A percentile compares a stretch with the other conserved stretches of the same genome.
These are phyloP conservation scores for Puccinia novopanici DNA, from an alignment of 1,284 basidiomycete genomes.

Conservation along the genomic window DNA sequence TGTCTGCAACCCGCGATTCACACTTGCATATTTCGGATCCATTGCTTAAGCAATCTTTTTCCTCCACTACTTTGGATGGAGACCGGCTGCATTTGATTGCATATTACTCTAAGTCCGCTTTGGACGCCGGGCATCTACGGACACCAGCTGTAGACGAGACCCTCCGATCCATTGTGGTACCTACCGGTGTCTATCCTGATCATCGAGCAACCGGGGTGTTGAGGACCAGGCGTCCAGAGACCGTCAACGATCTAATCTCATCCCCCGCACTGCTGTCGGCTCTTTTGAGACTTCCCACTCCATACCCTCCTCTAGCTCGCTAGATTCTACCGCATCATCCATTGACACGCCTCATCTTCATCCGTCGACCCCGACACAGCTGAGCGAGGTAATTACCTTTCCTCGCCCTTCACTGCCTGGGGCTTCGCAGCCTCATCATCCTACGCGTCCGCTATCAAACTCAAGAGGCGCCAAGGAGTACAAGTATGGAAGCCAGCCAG, in stretches of 20 bases:
- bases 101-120: constrained; percentile 53
- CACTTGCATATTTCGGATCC: constrained; percentile 52
- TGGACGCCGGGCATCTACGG: constrained; percentile 50
- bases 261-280: constrained; percentile 25
- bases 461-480: constrained; percentile 14
- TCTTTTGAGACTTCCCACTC: constrained; percentile 29
- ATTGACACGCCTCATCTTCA: constrained; percentile 43
- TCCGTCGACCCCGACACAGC: constrained; percentile 33
- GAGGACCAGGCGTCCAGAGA: constrained; percentile 36
- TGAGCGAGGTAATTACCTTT: constrained; percentile 18
- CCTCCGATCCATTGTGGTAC: constrained; percentile 53
- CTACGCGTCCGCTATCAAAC: not conserved
- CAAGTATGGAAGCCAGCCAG: constrained; percentile 4
- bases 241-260: constrained; percentile 30
- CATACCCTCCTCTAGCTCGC: constrained; percentile 39
- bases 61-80: constrained; percentile 53
- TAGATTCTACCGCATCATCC: constrained; percentile 34
- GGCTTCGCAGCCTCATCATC: constrained; percentile 11
- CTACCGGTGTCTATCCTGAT: constrained; percentile 49
- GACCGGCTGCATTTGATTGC: constrained; percentile 56
- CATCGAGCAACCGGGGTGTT: constrained; percentile 46
- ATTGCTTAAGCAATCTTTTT: constrained; percentile 56
- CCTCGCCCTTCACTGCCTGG: not conserved
- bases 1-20: constrained; percentile 46
- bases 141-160: constrained; percentile 52